Evolutionary conservation across 2,329 filamentous ascomycete genomes (phyloP).

Genomic region (Fusarium annulatum): DNA sequence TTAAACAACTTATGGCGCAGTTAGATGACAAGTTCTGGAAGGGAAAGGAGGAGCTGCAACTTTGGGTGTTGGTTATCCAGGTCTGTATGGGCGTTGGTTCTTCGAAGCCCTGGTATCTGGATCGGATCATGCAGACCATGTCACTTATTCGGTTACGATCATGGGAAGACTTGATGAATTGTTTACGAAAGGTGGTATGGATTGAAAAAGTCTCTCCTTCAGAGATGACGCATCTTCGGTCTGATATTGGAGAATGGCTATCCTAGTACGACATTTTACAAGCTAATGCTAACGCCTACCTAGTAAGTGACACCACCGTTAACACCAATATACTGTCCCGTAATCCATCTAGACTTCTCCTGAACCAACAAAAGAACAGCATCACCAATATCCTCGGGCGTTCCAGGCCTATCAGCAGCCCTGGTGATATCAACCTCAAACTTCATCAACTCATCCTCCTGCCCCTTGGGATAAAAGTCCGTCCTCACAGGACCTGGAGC

Average conservation of each 20-base stretch:
- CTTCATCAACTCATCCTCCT: conserved; percentile 33
- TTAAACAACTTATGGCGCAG: not conserved
- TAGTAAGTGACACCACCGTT: conserved; percentile 13
- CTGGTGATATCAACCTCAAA: conserved; percentile 43
- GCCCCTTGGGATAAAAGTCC: conserved; percentile 42
- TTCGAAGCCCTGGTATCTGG: conserved; percentile 17
- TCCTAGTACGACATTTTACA: not conserved
- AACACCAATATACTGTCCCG: conserved; percentile 20
- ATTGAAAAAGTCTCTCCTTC: conserved; percentile 7
- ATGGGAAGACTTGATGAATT: conserved; percentile 15
- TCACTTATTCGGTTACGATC: not conserved
- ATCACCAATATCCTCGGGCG: conserved; percentile 55
- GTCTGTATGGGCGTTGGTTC: not conserved
- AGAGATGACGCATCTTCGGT: conserved; percentile 22
- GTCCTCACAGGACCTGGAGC: conserved; percentile 54
- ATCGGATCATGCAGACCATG: conserved; percentile 7
- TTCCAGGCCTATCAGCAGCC: conserved; percentile 50
- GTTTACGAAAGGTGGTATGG: conserved; percentile 19
- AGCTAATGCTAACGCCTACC: too few relatives aligned
- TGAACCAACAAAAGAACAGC: conserved; percentile 34
- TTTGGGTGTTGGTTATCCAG: conserved; percentile 33
- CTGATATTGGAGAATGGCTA: conserved; percentile 2
- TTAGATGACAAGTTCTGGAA: not conserved
- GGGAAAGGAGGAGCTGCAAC: not conserved
- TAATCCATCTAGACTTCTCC: conserved; percentile 32